Percentiles rank a stretch among this genome's conserved stretches.
Conservation (phyloP, 371 early-diverging fungal genomes). For the Apophysomyces trapeziformis region DNA sequence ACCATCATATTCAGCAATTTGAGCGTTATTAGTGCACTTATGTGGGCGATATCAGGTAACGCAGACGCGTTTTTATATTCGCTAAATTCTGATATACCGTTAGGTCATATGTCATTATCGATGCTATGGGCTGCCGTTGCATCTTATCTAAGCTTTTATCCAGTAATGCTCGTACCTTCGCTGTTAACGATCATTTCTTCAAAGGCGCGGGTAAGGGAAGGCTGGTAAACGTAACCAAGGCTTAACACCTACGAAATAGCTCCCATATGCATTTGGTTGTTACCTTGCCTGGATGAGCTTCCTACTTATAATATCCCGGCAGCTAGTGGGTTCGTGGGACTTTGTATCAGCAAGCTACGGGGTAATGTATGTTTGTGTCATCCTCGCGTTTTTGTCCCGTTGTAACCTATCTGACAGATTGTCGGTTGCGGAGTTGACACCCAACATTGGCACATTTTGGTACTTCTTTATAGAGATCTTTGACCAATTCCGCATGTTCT, state of each 20-base stretch:
- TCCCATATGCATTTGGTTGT: constrained; percentile 5
- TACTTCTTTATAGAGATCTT: constrained; percentile 98
- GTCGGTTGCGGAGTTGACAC: constrained; percentile 82
- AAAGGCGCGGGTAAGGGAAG: constrained; percentile 8
- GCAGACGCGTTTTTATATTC: not conserved
- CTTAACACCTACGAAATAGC: not conserved
- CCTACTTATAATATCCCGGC: constrained; percentile 62
- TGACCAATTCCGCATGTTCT: constrained; percentile 94
- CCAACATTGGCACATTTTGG: constrained; percentile 97
- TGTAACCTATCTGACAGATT: constrained; percentile 25
- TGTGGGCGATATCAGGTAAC: constrained; percentile 66
- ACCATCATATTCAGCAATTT: constrained; percentile 77
- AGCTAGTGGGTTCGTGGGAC: constrained; percentile 72
- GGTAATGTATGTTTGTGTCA: constrained; percentile 63
- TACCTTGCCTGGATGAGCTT: constrained; percentile 37
- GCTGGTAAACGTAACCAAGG: not conserved
- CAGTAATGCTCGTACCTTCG: constrained; percentile 77
- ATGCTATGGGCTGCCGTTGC: constrained; percentile 78
- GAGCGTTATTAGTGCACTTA: constrained; percentile 67
- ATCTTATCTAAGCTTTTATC: constrained; percentile 82
- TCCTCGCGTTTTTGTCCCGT: not conserved
- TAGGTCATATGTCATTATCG: constrained; percentile 32
- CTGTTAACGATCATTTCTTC: constrained; percentile 50
- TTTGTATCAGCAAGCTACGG: constrained; percentile 77
- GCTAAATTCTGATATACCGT: not conserved